Percentiles rank a stretch among this genome's conserved stretches.
phyloP scores from a whole-genome alignment of 2,329 filamentous ascomycete species.

The Aspergillus sp. region DNA sequence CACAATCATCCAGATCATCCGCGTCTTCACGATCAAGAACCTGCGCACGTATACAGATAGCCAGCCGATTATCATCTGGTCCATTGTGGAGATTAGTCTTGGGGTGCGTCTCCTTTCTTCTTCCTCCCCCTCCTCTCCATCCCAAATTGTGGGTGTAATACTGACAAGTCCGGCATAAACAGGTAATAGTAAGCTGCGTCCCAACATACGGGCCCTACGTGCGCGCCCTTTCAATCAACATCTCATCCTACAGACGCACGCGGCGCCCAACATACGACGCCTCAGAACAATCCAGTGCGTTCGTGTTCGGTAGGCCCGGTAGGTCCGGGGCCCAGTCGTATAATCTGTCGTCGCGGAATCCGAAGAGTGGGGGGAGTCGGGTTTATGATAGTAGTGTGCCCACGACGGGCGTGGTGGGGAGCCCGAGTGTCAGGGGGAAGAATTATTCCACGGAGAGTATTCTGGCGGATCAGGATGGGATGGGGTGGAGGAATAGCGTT shows the following conservation, averaged over 20 bases:
- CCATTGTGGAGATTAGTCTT: slow-evolving; percentile 45
- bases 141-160: too few relatives aligned
- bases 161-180: too few relatives aligned
- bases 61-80: slow-evolving; percentile 46
- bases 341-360: not conserved
- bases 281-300: not conserved
- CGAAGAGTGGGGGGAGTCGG: not conserved
- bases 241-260: slow-evolving; percentile 16
- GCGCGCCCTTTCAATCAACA: slow-evolving; percentile 19
- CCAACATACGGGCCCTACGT: slow-evolving; percentile 47
- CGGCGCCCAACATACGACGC: not conserved
- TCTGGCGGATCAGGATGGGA: not conserved
- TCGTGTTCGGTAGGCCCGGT: too few relatives aligned
- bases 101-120: slow-evolving; percentile 27
- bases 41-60: slow-evolving; percentile 49
- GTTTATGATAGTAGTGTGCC: not conserved
- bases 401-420: not conserved
- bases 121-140: too few relatives aligned
- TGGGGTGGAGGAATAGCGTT: too few relatives aligned
- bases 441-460: not conserved
- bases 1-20: slow-evolving; percentile 52
- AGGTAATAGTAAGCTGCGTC: slow-evolving; percentile 42
- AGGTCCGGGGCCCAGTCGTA: not conserved
- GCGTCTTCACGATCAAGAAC: slow-evolving; percentile 50
- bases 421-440: not conserved